A percentile compares a stretch with the other conserved stretches of the same genome.
These are phyloP conservation scores for Umbelopsis vinacea DNA, from an alignment of 192 early-diverging fungal genomes.

Conservation along the genomic window DNA sequence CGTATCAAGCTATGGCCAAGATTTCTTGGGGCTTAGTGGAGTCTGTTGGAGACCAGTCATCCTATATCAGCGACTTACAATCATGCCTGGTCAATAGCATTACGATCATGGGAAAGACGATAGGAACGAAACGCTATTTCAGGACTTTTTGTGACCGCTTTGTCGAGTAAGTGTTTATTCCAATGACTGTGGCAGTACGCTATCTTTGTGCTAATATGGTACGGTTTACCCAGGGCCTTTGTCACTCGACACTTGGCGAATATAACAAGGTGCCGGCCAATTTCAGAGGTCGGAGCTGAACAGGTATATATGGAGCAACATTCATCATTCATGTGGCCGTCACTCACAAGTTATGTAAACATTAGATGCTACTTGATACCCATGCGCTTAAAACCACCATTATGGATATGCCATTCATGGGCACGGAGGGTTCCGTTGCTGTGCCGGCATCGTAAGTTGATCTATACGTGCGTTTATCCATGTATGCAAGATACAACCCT, in stretches of 20 bases:
- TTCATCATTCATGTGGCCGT: background rate
- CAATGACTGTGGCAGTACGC: background rate
- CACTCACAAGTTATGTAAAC: background rate
- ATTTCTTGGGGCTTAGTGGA: conserved; percentile 82
- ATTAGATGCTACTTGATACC: conserved; percentile 87
- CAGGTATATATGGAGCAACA: conserved; percentile 54
- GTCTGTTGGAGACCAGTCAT: conserved; percentile 93
- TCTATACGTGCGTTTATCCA: background rate
- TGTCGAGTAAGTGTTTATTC: conserved; percentile 67
- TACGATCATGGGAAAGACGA: conserved; percentile 57
- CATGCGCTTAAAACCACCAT: conserved; percentile 88
- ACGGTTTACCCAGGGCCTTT: conserved; percentile 58
- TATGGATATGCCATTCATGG: conserved; percentile 73
- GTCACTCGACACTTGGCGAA: conserved; percentile 68
- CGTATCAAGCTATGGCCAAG: conserved; percentile 73
- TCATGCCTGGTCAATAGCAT: conserved; percentile 59
- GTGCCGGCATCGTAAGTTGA: conserved; percentile 63
- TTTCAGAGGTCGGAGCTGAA: conserved; percentile 95
- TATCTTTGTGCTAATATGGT: conserved; percentile 8
- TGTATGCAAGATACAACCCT: background rate
- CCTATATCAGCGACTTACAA: conserved; percentile 76
- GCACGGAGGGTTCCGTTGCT: conserved; percentile 52
- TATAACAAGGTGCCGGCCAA: conserved; percentile 76
- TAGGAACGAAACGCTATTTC: conserved; percentile 80
- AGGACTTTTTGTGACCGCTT: conserved; percentile 92